Percentiles rank a stretch among this genome's conserved stretches.
Conservation (phyloP, 768 basidiomycete species). For the Pulveroboletus sp. region DNA sequence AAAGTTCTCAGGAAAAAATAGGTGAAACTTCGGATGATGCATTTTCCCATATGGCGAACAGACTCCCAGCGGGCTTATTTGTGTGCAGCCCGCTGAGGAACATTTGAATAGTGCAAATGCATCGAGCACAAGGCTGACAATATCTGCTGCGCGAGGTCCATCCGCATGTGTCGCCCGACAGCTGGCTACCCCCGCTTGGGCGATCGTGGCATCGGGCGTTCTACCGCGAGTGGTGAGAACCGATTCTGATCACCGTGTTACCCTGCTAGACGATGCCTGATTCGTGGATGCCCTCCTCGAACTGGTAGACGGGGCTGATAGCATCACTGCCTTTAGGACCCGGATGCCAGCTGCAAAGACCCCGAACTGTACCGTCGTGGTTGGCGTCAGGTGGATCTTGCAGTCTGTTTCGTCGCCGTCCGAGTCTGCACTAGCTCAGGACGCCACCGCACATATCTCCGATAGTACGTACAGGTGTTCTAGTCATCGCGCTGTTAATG, state of each 20-base stretch:
- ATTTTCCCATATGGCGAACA: slow-evolving; percentile 5
- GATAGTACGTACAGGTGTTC: too few relatives aligned
- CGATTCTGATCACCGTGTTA: neutral
- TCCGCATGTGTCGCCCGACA: neutral
- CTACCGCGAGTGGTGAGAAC: neutral
- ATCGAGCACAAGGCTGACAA: neutral
- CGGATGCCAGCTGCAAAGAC: too few relatives aligned
- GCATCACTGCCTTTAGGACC: too few relatives aligned
- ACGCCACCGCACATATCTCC: too few relatives aligned
- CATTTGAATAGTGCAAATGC: neutral
- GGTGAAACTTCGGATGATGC: slow-evolving; percentile 15
- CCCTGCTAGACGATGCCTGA: too few relatives aligned
- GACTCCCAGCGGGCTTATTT: slow-evolving; percentile 14
- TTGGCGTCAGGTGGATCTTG: too few relatives aligned
- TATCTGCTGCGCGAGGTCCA: neutral
- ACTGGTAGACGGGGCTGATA: too few relatives aligned
- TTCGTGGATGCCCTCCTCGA: too few relatives aligned
- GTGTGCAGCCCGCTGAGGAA: neutral
- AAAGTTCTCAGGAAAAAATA: slow-evolving; percentile 9
- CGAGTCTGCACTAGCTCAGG: too few relatives aligned
- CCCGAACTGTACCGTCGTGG: too few relatives aligned
- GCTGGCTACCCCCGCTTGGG: too few relatives aligned
- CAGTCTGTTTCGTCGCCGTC: too few relatives aligned
- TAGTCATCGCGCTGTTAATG: neutral
- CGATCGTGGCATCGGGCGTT: neutral